Base-by-base conservation (phyloP, 2,329 filamentous ascomycete species). In the Microdochium bolleyi region DNA sequence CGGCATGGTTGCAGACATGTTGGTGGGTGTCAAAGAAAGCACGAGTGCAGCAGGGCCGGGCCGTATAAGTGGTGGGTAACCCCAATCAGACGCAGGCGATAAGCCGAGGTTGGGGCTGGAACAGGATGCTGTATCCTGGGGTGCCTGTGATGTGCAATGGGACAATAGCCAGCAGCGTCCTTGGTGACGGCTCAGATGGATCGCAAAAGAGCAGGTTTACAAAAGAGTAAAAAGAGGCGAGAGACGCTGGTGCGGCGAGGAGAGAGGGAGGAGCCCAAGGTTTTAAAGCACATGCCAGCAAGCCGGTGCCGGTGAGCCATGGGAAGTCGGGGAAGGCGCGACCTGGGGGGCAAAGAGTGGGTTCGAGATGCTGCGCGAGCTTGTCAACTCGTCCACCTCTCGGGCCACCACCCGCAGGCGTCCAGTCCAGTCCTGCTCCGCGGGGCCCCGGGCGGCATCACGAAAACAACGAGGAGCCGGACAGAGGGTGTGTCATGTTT, bases 1-100 rank as follows among this genome's bases (percentile, higher is more conserved):
- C 59, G 84, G 78, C 87, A 90, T 91, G 61, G 25, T 52, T 56
- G 54, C 37, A 41, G 25, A 53, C 25, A 48, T 38, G 24, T 22
- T 22, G 24, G 9, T 24, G 48, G 7, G 21, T 22, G 19, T 41
- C 9, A n/a, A n/a, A n/a, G n/a, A n/a, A n/a, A n/a, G n/a, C n/a
- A n/a, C n/a, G n/a, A n/a, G n/a, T n/a, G n/a, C n/a, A n/a, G n/a
- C n/a, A n/a, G n/a, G n/a, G n/a, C n/a, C n/a, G n/a, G 7, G 37
- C 11, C n/a, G n/a, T 46, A 13, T 46, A 46, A 46, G 41, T 46
- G 41, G 41, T 46, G 41, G 13, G 41, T 19, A 4, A 19, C 41
- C 22, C 41, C 41, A 46, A 22, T 22, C 41, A 46, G 16, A 19
- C 7, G 13, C 13, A 22, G 41, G 13, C 9, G 13, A 19, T 4